Base-by-base conservation (phyloP, 2,329 filamentous ascomycete species). In the Monilinia polystroma region DNA sequence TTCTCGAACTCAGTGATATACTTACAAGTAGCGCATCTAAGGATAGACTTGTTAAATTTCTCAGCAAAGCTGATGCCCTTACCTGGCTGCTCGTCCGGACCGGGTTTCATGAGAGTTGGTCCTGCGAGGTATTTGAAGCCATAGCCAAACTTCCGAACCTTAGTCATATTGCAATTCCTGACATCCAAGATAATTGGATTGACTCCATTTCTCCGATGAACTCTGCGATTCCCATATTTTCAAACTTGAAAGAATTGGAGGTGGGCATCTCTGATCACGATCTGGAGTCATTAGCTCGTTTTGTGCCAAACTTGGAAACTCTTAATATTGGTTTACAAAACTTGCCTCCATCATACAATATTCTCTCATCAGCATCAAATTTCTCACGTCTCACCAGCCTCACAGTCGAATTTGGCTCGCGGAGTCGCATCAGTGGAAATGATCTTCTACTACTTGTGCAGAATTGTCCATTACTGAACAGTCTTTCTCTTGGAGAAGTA, bases 301-400 rank as follows among this genome's bases (percentile, higher is more conserved):
- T 23, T 16, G 26, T 62, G 12, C 58, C 45, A 4, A 51, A 26
- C 12, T 23, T 62, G n/a, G 12, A 51, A 20, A 5, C n/a, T 7
- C 58, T 62, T 38, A 5, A 20, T 12, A 38, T 62, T 6, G 14
- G 14, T 38, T 38, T 62, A 38, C 26, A 23, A 51, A 23, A 62
- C 26, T 11, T 62, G 6, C 45, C 29, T 23, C 45, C 29, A 1
- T 62, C 58, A 26, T 20, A 23, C 3, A 35, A 35, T 3, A 62
- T 62, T 10, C 58, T 62, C 29, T 45, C 45, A 62, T 62, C 45
- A 26, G 58, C 58, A 26, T 62, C 58, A 7, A 62, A 62, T 8
- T 62, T 62, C 29, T 12, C 26, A 26, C 20, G 38, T 26, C 58
- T 62, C 7, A 62, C 45, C 7, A 20, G 20, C 20, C 58, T 62